A percentile compares a stretch with the other conserved stretches of the same genome.
Conservation (phyloP, 164 flowering plant genomes). For the Brasenia schreberi region DNA sequence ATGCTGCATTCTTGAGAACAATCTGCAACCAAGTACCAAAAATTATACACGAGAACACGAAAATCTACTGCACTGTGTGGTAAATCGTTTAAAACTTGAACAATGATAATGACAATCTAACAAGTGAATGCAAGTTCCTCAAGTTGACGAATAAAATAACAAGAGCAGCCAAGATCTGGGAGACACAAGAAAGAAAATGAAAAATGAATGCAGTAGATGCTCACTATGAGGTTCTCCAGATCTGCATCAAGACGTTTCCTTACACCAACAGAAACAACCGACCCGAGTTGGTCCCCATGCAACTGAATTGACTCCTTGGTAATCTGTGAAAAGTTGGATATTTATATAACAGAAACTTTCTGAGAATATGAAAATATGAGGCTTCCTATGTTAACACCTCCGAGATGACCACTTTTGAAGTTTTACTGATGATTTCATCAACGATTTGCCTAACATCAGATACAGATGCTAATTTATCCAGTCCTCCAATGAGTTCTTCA, state of each 20-base stretch:
- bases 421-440: slow-evolving; percentile 57
- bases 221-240: slow-evolving; percentile 52
- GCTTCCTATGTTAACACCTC: slow-evolving; percentile 29
- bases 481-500: slow-evolving; percentile 13
- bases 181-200: not conserved
- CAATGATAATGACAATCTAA: not conserved
- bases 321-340: slow-evolving; percentile 24
- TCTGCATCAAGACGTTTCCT: slow-evolving; percentile 42
- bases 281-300: slow-evolving; percentile 47
- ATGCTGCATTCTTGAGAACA: slow-evolving; percentile 65
- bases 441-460: slow-evolving; percentile 43
- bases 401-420: slow-evolving; percentile 38
- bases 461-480: slow-evolving; percentile 15
- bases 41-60: not conserved
- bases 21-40: slow-evolving; percentile 32
- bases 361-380: not conserved
- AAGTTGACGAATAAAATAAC: not conserved
- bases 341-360: not conserved
- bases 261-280: slow-evolving; percentile 29
- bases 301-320: slow-evolving; percentile 32
- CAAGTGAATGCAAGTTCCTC: not conserved
- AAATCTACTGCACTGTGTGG: not conserved
- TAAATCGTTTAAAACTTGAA: not conserved
- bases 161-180: no score
- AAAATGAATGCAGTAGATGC: slow-evolving; percentile 10